phyloP scores from a whole-genome alignment of 1,284 basidiomycete species.

The Fomitopsis palustris region DNA sequence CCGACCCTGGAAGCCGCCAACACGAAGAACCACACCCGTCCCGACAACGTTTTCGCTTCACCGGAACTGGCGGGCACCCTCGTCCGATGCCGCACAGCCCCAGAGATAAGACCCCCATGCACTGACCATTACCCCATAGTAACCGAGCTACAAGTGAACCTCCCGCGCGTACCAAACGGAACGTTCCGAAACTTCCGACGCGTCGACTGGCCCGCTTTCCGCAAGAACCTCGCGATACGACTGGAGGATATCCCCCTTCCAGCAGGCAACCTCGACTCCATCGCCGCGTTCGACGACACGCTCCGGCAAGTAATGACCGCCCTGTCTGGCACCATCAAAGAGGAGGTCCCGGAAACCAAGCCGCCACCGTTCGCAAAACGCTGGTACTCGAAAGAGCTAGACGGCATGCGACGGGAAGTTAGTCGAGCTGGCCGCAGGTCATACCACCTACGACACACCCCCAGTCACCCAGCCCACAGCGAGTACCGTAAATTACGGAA shows the following conservation, averaged over 20 bases:
- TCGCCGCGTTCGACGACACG: slow-evolving; percentile 7
- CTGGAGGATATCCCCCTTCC: not conserved
- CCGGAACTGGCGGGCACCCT: slow-evolving; percentile 12
- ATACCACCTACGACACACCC: slow-evolving; percentile 30
- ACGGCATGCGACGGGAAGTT: slow-evolving; percentile 4
- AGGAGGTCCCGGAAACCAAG: slow-evolving; percentile 19
- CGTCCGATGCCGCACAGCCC: slow-evolving; percentile 15
- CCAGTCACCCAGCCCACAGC: slow-evolving; percentile 22
- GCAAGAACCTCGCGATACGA: slow-evolving; percentile 7
- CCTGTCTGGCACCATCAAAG: slow-evolving; percentile 16
- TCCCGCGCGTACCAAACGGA: slow-evolving; percentile 4
- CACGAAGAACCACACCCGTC: slow-evolving; percentile 27
- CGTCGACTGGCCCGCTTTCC: slow-evolving; percentile 25
- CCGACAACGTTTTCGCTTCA: slow-evolving; percentile 33
- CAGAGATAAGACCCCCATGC: slow-evolving; percentile 8
- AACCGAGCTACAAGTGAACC: slow-evolving; percentile 8
- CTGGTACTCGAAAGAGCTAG: slow-evolving; percentile 27
- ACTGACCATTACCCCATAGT: slow-evolving; percentile 30
- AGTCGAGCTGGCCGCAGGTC: slow-evolving; percentile 26
- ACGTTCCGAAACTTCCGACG: slow-evolving; percentile 18
- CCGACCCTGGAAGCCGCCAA: slow-evolving; percentile 25
- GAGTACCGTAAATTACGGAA: slow-evolving; percentile 18
- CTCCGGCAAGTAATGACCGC: slow-evolving; percentile 13
- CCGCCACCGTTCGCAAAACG: slow-evolving; percentile 23
- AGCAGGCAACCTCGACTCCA: slow-evolving; percentile 14